These are phyloP conservation scores for Pseudogymnoascus sp. DNA, from an alignment of 2,329 filamentous ascomycete species.

Conservation along the genomic window DNA sequence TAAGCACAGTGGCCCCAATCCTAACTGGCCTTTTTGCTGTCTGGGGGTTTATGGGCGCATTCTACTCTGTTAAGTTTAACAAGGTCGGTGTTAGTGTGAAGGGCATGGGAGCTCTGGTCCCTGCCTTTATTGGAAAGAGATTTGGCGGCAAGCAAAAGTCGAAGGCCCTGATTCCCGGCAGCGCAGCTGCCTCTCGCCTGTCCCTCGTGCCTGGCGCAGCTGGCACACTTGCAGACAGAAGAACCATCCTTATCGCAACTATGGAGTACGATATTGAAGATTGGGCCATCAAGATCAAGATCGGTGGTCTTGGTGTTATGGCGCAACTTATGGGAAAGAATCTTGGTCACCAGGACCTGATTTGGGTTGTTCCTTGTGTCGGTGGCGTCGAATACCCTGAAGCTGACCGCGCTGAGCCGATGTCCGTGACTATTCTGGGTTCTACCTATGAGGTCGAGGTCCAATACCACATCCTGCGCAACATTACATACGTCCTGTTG, in stretches of 20 bases:
- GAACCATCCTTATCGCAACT: constrained; percentile 59
- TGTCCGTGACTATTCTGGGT: constrained; percentile 54
- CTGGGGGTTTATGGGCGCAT: constrained; percentile 48
- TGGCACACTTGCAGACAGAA: constrained; percentile 19
- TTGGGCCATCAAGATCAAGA: constrained; percentile 64
- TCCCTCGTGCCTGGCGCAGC: neutral
- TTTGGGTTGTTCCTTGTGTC: constrained; percentile 57
- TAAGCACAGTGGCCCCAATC: constrained; percentile 46
- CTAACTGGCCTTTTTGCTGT: constrained; percentile 41
- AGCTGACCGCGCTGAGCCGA: constrained; percentile 50
- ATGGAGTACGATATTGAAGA: constrained; percentile 68
- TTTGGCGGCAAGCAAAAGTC: neutral
- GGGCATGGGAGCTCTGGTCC: neutral
- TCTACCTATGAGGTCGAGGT: constrained; percentile 53
- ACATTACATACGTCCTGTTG: constrained; percentile 61
- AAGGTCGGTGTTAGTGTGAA: constrained; percentile 39
- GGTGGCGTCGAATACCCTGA: constrained; percentile 56
- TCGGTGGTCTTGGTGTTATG: constrained; percentile 63
- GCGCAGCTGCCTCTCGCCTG: neutral
- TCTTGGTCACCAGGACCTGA: constrained; percentile 54
- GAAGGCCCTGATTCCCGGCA: neutral
- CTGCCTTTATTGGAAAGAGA: neutral
- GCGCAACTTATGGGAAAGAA: constrained; percentile 58
- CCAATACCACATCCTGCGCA: constrained; percentile 54
- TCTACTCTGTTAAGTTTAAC: constrained; percentile 48